Evolutionary conservation across 768 basidiomycete genomes (phyloP), one percentile per base, ranked within the genome.

Genomic region (Tylopilus sp.): DNA sequence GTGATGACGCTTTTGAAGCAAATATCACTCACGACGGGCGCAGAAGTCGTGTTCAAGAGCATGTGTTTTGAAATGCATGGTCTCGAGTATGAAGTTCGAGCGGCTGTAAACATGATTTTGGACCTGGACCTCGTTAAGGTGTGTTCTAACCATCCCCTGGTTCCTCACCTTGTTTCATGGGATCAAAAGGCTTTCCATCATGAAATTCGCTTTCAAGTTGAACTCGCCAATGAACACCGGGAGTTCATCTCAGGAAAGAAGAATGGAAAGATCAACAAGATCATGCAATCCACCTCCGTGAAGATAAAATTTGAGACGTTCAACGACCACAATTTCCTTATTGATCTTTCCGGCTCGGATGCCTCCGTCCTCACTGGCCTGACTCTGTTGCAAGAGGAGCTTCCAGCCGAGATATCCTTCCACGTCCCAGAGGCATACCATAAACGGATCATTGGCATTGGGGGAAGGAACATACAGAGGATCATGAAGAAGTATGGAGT

Each of bases 401-500:
- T 99, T n/a, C 95, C 95, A 3, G 93, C 95, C 21, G 95, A 99
- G 69, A 91, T 97, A 25, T 95, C 93, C 22, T 99, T 99, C 81
- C 94, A 98, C 69, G 93, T 99, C 12, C 95, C 95, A 28, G 95
- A 99, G 71, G 84, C 85, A 41, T 98, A 98, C 67, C 95, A 98
- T 75, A 98, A 98, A 70, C 89, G 97, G 54, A 99, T 99, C 67
- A 99, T 99, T 58, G 95, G 95, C 53, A 95, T 98, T 31, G 95
- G 93, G 30, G 95, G 95, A 25, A 86, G 94, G 64, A 98, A 93
- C 71, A 98, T 99, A 53, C 95, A 98, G 70, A 83, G 93, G 52
- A 98, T 99, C 71, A 99, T 99, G 95, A 98, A 98, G 76, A 93
- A 95, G 68, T 97, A 88, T 58, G 95, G 95, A n/a, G 95, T 98